Conservation (phyloP, 176 grass and related monocot species). For the Aegilops umbellulata region DNA sequence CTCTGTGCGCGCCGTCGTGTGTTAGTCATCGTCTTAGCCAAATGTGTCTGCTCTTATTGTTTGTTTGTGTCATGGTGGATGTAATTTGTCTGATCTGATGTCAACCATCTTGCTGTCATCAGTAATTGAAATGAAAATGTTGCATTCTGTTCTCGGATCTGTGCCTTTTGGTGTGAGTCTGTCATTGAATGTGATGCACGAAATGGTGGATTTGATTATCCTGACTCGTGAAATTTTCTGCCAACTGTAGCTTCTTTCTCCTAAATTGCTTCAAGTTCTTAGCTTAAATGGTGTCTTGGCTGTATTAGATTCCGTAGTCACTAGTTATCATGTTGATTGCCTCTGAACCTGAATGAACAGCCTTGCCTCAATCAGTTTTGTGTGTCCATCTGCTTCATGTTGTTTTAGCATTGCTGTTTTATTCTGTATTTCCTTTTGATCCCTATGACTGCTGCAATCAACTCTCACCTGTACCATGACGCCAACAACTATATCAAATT, state of each 20-base stretch:
- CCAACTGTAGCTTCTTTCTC: neutral
- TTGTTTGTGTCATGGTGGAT: neutral
- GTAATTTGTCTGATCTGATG: neutral
- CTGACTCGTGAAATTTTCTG: neutral
- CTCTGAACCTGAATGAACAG: too few relatives aligned
- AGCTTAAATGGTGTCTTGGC: neutral
- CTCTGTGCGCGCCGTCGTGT: too few relatives aligned
- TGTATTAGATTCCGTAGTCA: too few relatives aligned
- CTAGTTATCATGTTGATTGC: too few relatives aligned
- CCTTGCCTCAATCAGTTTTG: too few relatives aligned
- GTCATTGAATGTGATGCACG: too few relatives aligned
- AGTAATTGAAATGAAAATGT: neutral
- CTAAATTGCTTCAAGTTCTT: neutral
- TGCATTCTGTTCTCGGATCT: neutral
- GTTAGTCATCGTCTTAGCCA: too few relatives aligned
- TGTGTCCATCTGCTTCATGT: too few relatives aligned
- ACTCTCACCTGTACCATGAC: too few relatives aligned
- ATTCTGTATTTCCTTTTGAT: too few relatives aligned
- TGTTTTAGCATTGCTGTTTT: too few relatives aligned
- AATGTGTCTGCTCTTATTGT: neutral
- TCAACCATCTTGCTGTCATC: neutral
- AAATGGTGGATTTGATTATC: neutral
- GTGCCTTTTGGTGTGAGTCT: neutral
- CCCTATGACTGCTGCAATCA: too few relatives aligned
- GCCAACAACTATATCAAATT: neutral